A percentile compares a stretch with the other conserved stretches of the same genome.
phyloP scores from a whole-genome alignment of 2,329 filamentous ascomycete genomes.

The Coniochaeta hoffmannii region DNA sequence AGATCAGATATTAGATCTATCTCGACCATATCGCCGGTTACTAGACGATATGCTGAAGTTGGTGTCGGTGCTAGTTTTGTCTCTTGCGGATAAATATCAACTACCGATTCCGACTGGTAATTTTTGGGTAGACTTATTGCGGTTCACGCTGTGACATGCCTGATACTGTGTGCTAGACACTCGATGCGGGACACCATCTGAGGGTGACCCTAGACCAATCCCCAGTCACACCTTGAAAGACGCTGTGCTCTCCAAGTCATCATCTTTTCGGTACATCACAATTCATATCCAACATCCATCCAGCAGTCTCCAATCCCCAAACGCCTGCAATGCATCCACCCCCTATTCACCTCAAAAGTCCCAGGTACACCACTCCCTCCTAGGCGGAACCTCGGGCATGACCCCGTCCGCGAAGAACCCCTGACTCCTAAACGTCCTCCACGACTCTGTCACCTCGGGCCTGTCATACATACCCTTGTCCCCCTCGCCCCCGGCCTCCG shows the following conservation, averaged over 20 bases:
- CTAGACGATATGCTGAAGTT: neutral
- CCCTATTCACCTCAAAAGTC: conserved; percentile 45
- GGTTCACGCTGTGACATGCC: too few relatives aligned
- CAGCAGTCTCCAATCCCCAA: neutral
- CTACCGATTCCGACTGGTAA: neutral
- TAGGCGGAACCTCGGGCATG: conserved; percentile 73
- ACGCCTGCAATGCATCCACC: neutral
- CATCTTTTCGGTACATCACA: neutral
- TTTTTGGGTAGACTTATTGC: neutral
- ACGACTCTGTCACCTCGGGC: conserved; percentile 31
- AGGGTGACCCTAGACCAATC: neutral
- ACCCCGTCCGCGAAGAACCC: conserved; percentile 62
- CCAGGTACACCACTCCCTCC: conserved; percentile 67
- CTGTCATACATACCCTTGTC: conserved; percentile 42
- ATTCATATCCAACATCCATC: neutral
- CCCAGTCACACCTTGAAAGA: neutral
- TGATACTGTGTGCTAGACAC: too few relatives aligned
- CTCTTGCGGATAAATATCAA: neutral
- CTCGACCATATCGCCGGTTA: neutral
- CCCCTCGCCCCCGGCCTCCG: conserved; percentile 45
- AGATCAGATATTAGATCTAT: neutral
- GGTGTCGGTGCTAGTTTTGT: neutral
- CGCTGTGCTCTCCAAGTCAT: neutral
- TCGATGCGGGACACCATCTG: neutral
- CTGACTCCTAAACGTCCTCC: conserved; percentile 53